A percentile compares a stretch with the other conserved stretches of the same genome.
phyloP scores from a whole-genome alignment of 208 protist species.

The Trichomonas tenax region DNA sequence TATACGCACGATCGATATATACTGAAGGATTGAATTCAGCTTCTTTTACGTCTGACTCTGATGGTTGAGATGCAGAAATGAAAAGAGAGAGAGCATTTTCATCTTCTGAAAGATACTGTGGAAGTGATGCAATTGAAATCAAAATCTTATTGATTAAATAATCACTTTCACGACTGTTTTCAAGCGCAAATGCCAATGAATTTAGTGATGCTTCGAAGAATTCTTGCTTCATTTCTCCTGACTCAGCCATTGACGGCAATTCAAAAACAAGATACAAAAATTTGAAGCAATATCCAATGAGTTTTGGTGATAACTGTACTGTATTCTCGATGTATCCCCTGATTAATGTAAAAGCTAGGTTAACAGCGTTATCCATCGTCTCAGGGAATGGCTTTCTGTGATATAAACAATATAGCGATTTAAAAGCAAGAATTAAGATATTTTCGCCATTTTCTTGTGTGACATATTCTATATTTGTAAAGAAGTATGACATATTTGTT shows the following conservation, averaged over 20 bases:
- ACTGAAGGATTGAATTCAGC: neutral
- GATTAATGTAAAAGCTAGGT: neutral
- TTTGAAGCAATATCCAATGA: neutral
- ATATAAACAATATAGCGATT: neutral
- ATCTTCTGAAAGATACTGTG: neutral
- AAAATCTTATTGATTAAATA: neutral
- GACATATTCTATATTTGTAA: neutral
- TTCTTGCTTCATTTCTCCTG: neutral
- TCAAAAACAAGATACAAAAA: neutral
- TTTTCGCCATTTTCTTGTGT: neutral
- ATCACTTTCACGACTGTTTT: neutral
- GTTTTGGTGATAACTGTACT: neutral
- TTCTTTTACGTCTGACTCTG: neutral
- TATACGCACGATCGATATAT: neutral
- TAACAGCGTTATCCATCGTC: neutral
- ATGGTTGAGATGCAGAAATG: neutral
- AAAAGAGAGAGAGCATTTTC: neutral
- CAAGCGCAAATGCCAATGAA: neutral
- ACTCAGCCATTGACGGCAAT: neutral
- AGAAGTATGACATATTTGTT: neutral
- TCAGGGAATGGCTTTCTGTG: neutral
- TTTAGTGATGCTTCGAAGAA: neutral
- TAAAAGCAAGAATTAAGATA: neutral
- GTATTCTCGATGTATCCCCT: neutral
- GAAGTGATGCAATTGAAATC: neutral